Evolutionary conservation across 75 land plant species (phyloP), one percentile per base, ranked within the genome.

Genomic region (Sequoiadendron giganteum): DNA sequence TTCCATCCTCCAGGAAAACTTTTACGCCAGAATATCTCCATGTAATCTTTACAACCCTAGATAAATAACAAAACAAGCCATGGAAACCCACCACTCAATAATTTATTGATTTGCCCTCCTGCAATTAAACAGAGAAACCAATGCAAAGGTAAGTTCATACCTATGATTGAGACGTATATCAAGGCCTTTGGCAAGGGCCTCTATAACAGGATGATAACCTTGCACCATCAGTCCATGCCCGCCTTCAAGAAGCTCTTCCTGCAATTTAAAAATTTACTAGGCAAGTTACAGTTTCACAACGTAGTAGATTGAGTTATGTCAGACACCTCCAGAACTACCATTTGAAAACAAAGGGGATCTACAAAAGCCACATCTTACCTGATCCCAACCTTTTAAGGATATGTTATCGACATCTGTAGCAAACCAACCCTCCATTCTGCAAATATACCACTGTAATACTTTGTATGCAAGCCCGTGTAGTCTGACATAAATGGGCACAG

Each of bases 211-310:
- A 75, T 85, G 45, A 87, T 96, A 96, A 70, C 98, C 97, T 86
- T 90, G 89, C 16, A 95, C 92, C 97, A 96, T 95, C n/a, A 96
- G 90, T 30, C 95, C 96, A 90, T 96, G 98, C 65, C 98, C 98
- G 48, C 98, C 98, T 86, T 94, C 87, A 84, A 96, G 97, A 49
- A 96, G 91, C 42, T 90, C 92, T 87, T 96, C 98, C 98, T 96
- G 91, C 32, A 77, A 54, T 39, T 16, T 48, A 13, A 34, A 75
- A 75, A 75, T 34, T 75, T 75, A 75, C 13, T 3, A 75, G 13
- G 38, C 39, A 75, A 75, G 38, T 75, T 75, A 11, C 13, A 30
- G 34, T 13, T 75, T 32, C 1, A 3, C 77, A 11, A 75, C n/a
- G 28, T 5, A 8, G 65, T 34, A 68, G 34, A 28, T 21, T 28